phyloP scores from a whole-genome alignment of 768 basidiomycete species.

The Heimioporus sp. region DNA sequence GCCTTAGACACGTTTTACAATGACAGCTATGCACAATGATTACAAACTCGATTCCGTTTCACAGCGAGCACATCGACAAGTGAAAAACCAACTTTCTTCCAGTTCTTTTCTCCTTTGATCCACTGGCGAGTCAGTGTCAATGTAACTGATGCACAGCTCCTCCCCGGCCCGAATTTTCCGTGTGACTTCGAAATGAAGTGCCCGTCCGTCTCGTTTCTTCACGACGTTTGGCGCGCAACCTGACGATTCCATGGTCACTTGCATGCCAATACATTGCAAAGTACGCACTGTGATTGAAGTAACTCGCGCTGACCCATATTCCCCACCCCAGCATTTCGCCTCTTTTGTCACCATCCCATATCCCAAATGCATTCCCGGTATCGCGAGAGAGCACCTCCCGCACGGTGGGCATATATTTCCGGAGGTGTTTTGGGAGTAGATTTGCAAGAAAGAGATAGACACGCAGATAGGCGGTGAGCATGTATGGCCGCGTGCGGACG shows the following conservation, averaged over 20 bases:
- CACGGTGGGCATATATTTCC: conserved; percentile 41
- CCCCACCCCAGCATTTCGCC: conserved; percentile 67
- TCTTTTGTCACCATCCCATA: conserved; percentile 54
- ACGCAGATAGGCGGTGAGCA: conserved; percentile 51
- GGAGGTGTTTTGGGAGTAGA: conserved; percentile 29
- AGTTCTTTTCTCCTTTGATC: conserved; percentile 41
- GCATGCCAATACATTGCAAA: not conserved
- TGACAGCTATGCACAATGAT: no score
- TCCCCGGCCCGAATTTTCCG: conserved; percentile 45
- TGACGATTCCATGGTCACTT: conserved; percentile 21
- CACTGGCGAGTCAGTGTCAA: conserved; percentile 34
- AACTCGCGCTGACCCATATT: conserved; percentile 57
- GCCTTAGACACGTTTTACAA: no score
- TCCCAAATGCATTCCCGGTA: conserved; percentile 65
- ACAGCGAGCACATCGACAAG: conserved; percentile 50
- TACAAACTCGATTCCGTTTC: conserved; percentile 13
- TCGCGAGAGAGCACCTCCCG: conserved; percentile 59
- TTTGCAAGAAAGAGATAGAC: conserved; percentile 53
- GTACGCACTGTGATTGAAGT: conserved; percentile 65
- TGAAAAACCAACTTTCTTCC: conserved; percentile 55
- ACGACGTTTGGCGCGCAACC: conserved; percentile 53
- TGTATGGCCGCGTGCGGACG: conserved; percentile 44
- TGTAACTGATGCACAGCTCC: conserved; percentile 60
- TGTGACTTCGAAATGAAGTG: conserved; percentile 46
- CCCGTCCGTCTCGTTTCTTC: conserved; percentile 44